Evolutionary conservation across 306 rosid genomes (phyloP).

Genomic region (Dalbergia cultrata): DNA sequence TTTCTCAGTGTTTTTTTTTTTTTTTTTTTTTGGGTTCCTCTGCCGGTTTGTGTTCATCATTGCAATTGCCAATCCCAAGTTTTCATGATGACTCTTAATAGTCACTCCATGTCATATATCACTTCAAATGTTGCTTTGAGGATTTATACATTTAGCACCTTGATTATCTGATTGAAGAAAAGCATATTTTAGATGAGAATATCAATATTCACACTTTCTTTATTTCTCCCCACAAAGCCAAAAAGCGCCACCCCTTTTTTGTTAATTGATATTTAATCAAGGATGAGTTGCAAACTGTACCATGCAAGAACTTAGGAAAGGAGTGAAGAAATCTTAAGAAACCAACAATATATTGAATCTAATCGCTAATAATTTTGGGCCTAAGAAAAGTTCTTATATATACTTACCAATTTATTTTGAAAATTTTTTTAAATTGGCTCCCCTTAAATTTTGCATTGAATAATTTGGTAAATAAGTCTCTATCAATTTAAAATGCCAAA

Average conservation of each 20-base stretch:
- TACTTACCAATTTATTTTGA: no score
- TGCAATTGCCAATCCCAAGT: conserved; percentile 37
- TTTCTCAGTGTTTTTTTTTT: not conserved
- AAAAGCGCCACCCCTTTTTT: not conserved
- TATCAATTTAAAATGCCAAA: no score
- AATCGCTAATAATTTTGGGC: not conserved
- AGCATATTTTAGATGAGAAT: not conserved
- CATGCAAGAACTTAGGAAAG: no score
- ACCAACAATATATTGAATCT: not conserved
- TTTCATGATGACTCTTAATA: conserved; percentile 49
- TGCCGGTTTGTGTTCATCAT: conserved; percentile 42
- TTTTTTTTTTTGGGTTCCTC: conserved; percentile 2
- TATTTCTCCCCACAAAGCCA: not conserved
- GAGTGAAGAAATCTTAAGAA: not conserved
- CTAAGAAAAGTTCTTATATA: not conserved
- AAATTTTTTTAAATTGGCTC: no score
- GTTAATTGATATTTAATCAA: not conserved
- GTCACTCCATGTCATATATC: conserved; percentile 44
- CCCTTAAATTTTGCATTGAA: no score
- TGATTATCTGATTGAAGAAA: conserved; percentile 3
- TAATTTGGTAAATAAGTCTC: no score
- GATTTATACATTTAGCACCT: conserved; percentile 16
- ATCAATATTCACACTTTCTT: not conserved
- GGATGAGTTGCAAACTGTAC: not conserved
- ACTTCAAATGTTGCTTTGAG: conserved; percentile 14